Conservation (phyloP, 108 stramenopile genomes). For the Cyclotella atomus region DNA sequence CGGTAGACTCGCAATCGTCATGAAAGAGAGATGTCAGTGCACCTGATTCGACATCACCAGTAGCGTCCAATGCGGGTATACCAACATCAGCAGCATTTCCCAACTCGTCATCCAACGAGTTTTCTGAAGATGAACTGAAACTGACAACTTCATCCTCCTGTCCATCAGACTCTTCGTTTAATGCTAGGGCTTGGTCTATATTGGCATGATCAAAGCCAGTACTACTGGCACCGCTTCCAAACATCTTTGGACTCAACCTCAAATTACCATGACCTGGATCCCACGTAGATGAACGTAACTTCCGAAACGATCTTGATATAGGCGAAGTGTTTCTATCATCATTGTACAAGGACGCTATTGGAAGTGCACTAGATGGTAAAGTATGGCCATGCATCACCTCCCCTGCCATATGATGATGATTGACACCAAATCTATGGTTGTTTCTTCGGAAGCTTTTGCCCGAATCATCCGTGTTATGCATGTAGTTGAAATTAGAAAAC, state of each 20-base stretch:
- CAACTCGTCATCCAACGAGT: neutral
- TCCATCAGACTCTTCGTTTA: neutral
- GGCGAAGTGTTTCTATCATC: neutral
- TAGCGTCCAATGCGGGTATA: neutral
- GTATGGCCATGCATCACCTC: neutral
- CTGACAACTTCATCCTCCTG: neutral
- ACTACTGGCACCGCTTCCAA: no score
- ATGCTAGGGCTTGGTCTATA: neutral
- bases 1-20: neutral
- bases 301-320: neutral
- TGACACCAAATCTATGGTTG: neutral
- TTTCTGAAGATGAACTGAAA: neutral
- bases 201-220: no score
- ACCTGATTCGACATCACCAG: neutral
- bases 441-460: neutral
- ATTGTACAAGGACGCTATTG: neutral
- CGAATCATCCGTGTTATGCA: neutral
- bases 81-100: neutral
- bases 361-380: neutral
- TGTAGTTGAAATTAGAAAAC: neutral
- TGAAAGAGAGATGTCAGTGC: neutral
- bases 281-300: constrained; percentile 1
- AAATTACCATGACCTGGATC: neutral
- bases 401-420: neutral
- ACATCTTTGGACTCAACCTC: neutral